Evolutionary conservation across 768 basidiomycete genomes (phyloP).

Genomic region (Lactarius evosmus): DNA sequence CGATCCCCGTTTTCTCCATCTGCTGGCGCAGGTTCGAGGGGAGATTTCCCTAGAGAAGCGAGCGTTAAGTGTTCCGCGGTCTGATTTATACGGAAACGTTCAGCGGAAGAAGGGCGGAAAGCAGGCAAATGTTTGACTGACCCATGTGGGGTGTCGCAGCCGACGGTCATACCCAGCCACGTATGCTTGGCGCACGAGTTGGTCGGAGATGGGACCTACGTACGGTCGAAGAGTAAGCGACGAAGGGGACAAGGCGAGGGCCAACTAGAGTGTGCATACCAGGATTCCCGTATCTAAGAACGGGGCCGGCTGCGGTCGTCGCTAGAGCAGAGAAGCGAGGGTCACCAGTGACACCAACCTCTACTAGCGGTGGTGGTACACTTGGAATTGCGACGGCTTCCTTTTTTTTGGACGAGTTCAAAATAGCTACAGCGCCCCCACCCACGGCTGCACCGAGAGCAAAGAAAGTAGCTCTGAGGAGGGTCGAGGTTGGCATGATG

Average conservation of each 20-base stretch:
- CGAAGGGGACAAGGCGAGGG: background rate
- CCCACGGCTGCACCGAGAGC: conserved; percentile 81
- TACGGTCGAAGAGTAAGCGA: conserved; percentile 11
- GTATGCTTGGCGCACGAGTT: conserved; percentile 78
- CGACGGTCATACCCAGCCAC: conserved; percentile 88
- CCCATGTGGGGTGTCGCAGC: conserved; percentile 91
- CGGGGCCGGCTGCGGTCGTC: conserved; percentile 34
- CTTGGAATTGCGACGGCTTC: conserved; percentile 18
- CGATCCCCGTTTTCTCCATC: conserved; percentile 58
- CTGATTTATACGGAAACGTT: conserved; percentile 40
- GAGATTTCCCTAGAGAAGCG: conserved; percentile 60
- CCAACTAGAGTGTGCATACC: conserved; percentile 44
- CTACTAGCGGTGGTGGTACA: conserved; percentile 42
- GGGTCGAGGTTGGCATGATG: conserved; percentile 44
- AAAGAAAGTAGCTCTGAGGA: conserved; percentile 70
- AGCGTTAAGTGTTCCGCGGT: conserved; percentile 94
- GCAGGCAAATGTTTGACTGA: conserved; percentile 35
- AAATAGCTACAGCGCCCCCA: conserved; percentile 60
- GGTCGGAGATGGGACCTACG: conserved; percentile 81
- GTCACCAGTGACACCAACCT: conserved; percentile 45
- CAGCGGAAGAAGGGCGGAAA: background rate
- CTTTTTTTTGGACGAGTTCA: conserved; percentile 39
- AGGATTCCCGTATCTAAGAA: conserved; percentile 79
- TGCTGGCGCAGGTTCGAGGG: conserved; percentile 35
- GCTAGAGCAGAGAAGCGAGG: conserved; percentile 41